These are phyloP conservation scores for Xylariaceae sp. DNA, from an alignment of 2,329 filamentous ascomycete genomes.

Conservation along the genomic window DNA sequence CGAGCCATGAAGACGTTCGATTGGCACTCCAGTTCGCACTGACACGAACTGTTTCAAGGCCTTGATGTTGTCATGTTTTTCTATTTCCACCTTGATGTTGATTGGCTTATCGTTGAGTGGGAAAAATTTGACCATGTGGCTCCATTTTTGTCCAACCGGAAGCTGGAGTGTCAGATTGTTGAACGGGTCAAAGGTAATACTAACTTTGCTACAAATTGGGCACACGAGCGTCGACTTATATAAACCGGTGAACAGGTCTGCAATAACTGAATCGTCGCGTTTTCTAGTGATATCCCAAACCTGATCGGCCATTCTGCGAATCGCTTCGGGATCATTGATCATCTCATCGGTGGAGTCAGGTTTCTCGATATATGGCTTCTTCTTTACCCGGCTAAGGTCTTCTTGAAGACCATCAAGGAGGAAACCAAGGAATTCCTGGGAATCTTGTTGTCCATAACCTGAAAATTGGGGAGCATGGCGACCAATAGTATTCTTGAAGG, in stretches of 20 bases:
- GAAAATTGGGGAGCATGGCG: constrained; percentile 81
- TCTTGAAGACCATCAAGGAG: constrained; percentile 92
- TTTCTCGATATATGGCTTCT: constrained; percentile 97
- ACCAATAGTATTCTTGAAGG: constrained; percentile 81
- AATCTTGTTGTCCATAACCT: constrained; percentile 94
- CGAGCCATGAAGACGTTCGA: constrained; percentile 67
- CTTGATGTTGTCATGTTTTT: constrained; percentile 69
- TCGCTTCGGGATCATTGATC: constrained; percentile 74
- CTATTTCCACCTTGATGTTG: constrained; percentile 71
- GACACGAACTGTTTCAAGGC: constrained; percentile 67
- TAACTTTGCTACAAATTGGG: constrained; percentile 86
- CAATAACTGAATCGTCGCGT: constrained; percentile 91
- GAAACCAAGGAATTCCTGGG: constrained; percentile 94
- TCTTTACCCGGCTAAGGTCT: constrained; percentile 86
- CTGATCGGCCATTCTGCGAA: constrained; percentile 78
- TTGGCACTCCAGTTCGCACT: constrained; percentile 60
- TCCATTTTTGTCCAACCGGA: constrained; percentile 81
- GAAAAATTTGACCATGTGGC: constrained; percentile 69
- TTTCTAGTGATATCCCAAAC: constrained; percentile 91
- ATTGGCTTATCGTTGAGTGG: constrained; percentile 70
- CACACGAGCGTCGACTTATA: constrained; percentile 98
- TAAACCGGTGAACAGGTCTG: constrained; percentile 93
- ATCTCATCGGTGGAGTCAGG: constrained; percentile 97
- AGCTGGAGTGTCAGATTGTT: constrained; percentile 89
- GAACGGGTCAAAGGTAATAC: constrained; percentile 98